Evolutionary conservation across 257 asterid species (phyloP).

Genomic region (Henckelia pumila): DNA sequence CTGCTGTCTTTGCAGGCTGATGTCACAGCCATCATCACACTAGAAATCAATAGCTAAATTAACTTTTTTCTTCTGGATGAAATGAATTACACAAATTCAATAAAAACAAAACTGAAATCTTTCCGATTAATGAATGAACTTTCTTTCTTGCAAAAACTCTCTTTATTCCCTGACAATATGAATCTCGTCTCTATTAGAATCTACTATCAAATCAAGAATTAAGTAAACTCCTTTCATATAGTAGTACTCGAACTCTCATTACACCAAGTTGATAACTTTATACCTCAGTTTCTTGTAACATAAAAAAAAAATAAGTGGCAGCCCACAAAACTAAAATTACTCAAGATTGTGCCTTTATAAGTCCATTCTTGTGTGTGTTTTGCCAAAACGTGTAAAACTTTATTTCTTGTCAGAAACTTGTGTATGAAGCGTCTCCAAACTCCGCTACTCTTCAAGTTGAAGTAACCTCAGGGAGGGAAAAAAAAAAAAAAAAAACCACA

Average conservation of each 20-base stretch:
- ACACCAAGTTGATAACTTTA: conserved; percentile 22
- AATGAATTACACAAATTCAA: conserved; percentile 10
- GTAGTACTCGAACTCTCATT: neutral
- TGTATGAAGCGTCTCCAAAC: conserved; percentile 49
- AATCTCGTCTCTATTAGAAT: conserved; percentile 12
- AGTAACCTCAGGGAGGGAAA: conserved; percentile 28
- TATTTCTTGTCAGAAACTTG: conserved; percentile 32
- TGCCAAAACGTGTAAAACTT: conserved; percentile 15
- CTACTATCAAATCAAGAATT: neutral
- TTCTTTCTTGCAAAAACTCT: neutral
- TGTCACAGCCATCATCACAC: conserved; percentile 86
- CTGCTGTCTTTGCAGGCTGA: conserved; percentile 62
- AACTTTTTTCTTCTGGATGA: neutral
- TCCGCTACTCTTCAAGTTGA: conserved; percentile 40
- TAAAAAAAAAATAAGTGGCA: conserved; percentile 23
- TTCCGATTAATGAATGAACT: neutral
- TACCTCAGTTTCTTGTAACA: conserved; percentile 23
- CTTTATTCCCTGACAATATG: conserved; percentile 1
- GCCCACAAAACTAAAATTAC: neutral
- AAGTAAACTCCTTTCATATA: neutral
- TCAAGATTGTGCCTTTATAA: conserved; percentile 12
- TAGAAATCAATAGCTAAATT: conserved; percentile 23
- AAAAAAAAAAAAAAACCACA: no score
- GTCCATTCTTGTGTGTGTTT: conserved; percentile 20
- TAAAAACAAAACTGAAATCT: neutral